Percentiles rank a stretch among this genome's conserved stretches.
Evolutionary conservation across 108 stramenopile species (phyloP).

Genomic region (Skeletonema potamos): DNA sequence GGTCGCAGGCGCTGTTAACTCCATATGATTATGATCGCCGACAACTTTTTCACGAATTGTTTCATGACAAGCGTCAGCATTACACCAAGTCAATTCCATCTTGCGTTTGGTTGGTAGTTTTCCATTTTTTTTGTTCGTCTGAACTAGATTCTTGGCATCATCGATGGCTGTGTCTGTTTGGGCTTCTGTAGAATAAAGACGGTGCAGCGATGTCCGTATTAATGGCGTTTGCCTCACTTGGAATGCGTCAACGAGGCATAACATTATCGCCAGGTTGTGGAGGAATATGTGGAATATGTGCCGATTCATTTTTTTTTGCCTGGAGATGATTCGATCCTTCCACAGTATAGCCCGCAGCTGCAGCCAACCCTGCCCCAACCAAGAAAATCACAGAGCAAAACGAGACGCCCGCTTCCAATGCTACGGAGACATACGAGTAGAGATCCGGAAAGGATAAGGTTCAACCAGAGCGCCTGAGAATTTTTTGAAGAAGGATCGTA

Average conservation of each 20-base stretch:
- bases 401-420: too few relatives aligned
- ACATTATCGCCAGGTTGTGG: neutral
- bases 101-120: slow-evolving; percentile 28
- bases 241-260: neutral
- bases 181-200: neutral
- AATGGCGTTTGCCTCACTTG: neutral
- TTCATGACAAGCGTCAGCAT: slow-evolving; percentile 52
- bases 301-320: neutral
- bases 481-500: too few relatives aligned
- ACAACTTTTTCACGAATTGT: slow-evolving; percentile 73
- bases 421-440: too few relatives aligned
- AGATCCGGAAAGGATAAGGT: too few relatives aligned
- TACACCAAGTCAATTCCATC: slow-evolving; percentile 80
- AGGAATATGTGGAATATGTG: neutral
- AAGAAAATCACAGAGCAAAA: too few relatives aligned
- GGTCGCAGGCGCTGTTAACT: slow-evolving; percentile 76
- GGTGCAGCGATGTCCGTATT: neutral
- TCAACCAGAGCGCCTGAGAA: too few relatives aligned
- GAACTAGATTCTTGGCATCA: neutral
- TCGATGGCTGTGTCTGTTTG: neutral
- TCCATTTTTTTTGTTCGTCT: neutral
- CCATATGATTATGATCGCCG: slow-evolving; percentile 73
- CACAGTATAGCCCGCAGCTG: neutral
- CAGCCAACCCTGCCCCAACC: neutral
- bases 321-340: neutral